These are phyloP conservation scores for Aspergillus arachidicola DNA, from an alignment of 2,329 filamentous ascomycete species.

Conservation along the genomic window DNA sequence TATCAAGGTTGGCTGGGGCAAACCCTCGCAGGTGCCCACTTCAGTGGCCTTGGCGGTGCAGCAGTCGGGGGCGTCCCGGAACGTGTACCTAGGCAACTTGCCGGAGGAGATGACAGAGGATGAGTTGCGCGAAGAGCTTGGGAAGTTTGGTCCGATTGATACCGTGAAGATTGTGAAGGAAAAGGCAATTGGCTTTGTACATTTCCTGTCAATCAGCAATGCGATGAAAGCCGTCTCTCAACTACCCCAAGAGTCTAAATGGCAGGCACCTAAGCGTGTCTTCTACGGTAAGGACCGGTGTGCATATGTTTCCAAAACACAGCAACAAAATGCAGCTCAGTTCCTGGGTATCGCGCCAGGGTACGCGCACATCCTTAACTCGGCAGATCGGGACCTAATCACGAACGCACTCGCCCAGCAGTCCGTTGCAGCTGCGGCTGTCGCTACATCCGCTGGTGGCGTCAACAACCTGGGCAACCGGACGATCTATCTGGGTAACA, in stretches of 20 bases:
- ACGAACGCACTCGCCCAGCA: conserved; percentile 96
- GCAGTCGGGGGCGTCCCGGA: conserved; percentile 93
- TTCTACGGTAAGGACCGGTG: conserved; percentile 99
- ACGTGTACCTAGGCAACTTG: conserved; percentile 94
- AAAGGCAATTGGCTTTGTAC: conserved; percentile 96
- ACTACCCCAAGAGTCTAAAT: conserved; percentile 93
- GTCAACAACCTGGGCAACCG: conserved; percentile 97
- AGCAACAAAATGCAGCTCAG: conserved; percentile 98
- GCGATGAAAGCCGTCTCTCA: conserved; percentile 98
- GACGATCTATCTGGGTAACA: conserved; percentile 97
- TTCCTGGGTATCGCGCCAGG: conserved; percentile 96
- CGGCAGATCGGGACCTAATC: conserved; percentile 93
- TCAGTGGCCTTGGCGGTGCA: conserved; percentile 97
- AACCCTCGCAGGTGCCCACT: conserved; percentile 95
- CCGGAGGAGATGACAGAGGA: conserved; percentile 88
- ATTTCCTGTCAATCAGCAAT: conserved; percentile 96
- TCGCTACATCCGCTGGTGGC: conserved; percentile 93
- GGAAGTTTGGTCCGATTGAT: conserved; percentile 95
- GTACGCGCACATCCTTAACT: conserved; percentile 94
- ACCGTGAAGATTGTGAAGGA: conserved; percentile 97
- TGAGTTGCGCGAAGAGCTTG: conserved; percentile 89
- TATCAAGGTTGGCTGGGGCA: conserved; percentile 99
- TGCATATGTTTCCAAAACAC: conserved; percentile 98
- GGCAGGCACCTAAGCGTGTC: conserved; percentile 91
- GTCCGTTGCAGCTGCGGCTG: conserved; percentile 93